Conservation (phyloP, 2,329 filamentous ascomycete species). For the Colletotrichum acutatum region DNA sequence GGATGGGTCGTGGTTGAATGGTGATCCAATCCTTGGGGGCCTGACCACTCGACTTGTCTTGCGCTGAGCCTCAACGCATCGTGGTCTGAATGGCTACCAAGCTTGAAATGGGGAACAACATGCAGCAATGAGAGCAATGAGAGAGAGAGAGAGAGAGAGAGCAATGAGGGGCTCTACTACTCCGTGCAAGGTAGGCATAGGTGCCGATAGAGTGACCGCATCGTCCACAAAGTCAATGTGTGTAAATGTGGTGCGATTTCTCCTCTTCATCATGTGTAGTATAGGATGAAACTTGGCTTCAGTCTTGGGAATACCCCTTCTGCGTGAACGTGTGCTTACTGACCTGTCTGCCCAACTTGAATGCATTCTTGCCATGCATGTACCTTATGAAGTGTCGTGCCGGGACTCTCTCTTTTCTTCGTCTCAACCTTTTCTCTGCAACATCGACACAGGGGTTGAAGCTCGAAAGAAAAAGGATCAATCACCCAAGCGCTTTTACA, state of each 20-base stretch:
- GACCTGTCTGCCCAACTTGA: slow-evolving; percentile 8
- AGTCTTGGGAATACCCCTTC: neutral
- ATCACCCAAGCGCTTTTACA: neutral
- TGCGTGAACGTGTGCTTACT: neutral
- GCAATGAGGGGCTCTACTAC: neutral
- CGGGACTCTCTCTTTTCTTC: slow-evolving; percentile 6
- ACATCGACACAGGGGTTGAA: slow-evolving; percentile 19
- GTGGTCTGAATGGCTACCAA: neutral
- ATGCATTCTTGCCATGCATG: slow-evolving; percentile 5
- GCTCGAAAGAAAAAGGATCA: neutral
- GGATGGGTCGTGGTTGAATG: neutral
- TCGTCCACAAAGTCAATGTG: neutral
- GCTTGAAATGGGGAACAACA: neutral
- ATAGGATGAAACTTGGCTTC: neutral
- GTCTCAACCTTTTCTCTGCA: slow-evolving; percentile 20
- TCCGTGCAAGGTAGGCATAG: neutral
- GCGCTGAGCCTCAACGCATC: slow-evolving; percentile 11
- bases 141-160: too few species aligned
- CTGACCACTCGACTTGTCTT: neutral
- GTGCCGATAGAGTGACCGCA: neutral
- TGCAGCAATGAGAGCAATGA: neutral
- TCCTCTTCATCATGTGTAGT: neutral
- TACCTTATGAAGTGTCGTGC: neutral
- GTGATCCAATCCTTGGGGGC: slow-evolving; percentile 8
- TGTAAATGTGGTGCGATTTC: neutral